Evolutionary conservation across 139 green algal genomes (phyloP), one percentile per base, ranked within the genome.

Genomic region (Tetraselmis chui): DNA sequence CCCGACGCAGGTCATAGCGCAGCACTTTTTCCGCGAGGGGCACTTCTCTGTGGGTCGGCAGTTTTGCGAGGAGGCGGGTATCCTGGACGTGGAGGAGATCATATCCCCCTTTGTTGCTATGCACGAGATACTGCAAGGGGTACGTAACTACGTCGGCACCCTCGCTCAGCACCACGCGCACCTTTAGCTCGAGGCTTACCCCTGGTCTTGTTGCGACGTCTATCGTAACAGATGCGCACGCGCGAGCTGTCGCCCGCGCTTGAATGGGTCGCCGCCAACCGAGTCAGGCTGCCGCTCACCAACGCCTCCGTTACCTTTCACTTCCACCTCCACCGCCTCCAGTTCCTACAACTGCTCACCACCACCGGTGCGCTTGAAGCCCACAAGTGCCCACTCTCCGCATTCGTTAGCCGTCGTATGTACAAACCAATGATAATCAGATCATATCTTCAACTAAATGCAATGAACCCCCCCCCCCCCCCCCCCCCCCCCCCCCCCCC

Each of bases 21-120:
- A 98, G 86, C 95, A 98, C 83, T 83, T 98, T 1, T 98, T 92
- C 84, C 89, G 95, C 1, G 88, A 96, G 77, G 96, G 95, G 0
- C 84, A 87, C 22, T 97, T 98, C 82, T 84, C 92, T 27, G 81
- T 98, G 26, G 96, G 89, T 2, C 91, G 98, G 58, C 30, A 32
- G 18, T 95, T 98, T 85, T 86, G 89, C 0, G 75, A 82, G 24
- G 96, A 98, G 80, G 93, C 96, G 1, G 85, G 85, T 0, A 79
- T 98, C 22, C 29, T 59, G 30, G 59, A 84, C 27, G 84, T 83
- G 0, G 82, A 88, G 1, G 80, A 77, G 1, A 82, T 97, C 23
- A 90, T 89, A 80, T 76, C 79, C 74, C 91, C 89, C 5, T 98
- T 94, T 83, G 67, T 84, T 0, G 87, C 86, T 28, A 94, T 99